Base-by-base conservation (phyloP, 371 early-diverging fungal genomes). In the Conidiobolus incongruus region DNA sequence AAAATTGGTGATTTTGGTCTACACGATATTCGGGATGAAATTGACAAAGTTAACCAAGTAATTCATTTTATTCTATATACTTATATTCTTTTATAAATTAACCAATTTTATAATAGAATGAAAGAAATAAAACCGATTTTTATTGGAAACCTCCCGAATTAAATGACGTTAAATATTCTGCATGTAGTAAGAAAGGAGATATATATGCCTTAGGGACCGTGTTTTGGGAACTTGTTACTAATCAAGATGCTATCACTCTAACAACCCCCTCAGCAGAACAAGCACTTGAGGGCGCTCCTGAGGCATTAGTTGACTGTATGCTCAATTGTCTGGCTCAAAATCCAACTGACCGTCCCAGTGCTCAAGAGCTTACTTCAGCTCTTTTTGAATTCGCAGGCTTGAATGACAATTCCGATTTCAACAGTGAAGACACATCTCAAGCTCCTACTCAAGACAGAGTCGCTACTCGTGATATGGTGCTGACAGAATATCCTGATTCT, bases 131-230 rank as follows among this genome's bases (percentile, higher is more conserved):
- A n/a, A n/a, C n/a, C 16, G 35, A 20, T 11, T 23, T 35, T 44
- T 35, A 34, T 22, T 44, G 35, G 35, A 33, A 34, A 21, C 22
- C 44, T 4, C 44, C 44, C 8, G 44, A 44, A 22, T 17, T 21
- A 1, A 21, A 10, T 11, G 23, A 5, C 24, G n/a, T 23, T 10
- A 33, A 11, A 5, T 42, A 29, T 33, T n/a, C 12, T 6, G n/a
- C 42, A 13, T n/a, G 33, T 6, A 23, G 35, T 35, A 32, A 44
- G 24, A 44, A 44, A 22, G 44, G 11, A 21, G 44, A 44, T 15
- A 44, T 44, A n/a, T 44, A 21, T 26, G 44, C 44, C 11, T 35
- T 34, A 12, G 44, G 44, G 5, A 4, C 33, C 6, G 8, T 44
- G 16, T 17, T 44, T 17, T 44, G 44, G 44, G 44, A 44, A 22